phyloP scores from a whole-genome alignment of 352 stramenopile species.

The Phytophthora foliorum region DNA sequence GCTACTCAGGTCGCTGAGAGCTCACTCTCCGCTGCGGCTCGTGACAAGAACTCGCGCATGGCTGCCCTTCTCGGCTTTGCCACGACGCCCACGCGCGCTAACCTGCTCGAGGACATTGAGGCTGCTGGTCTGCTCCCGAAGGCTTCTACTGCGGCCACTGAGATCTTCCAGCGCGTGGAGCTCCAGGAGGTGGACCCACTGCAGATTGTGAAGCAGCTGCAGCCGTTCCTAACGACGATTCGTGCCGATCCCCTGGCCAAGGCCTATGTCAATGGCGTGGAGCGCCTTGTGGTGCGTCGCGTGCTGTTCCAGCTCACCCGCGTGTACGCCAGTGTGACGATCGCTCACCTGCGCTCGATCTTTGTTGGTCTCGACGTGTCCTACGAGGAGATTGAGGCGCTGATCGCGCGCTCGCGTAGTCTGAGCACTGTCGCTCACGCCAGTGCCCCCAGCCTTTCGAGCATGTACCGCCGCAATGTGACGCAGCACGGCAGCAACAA shows the following conservation, averaged over 20 bases:
- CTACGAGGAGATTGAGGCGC: slow-evolving; percentile 87
- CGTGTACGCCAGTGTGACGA: slow-evolving; percentile 90
- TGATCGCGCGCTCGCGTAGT: slow-evolving; percentile 87
- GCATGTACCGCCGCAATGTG: slow-evolving; percentile 66
- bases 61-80: slow-evolving; percentile 93
- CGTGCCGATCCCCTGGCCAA: slow-evolving; percentile 49
- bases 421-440: slow-evolving; percentile 68
- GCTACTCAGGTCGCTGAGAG: slow-evolving; percentile 49
- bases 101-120: slow-evolving; percentile 93
- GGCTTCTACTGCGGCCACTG: slow-evolving; percentile 60
- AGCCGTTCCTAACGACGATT: slow-evolving; percentile 63
- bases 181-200: slow-evolving; percentile 79
- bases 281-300: slow-evolving; percentile 78
- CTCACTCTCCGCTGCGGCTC: slow-evolving; percentile 58
- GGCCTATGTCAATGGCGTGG: slow-evolving; percentile 69
- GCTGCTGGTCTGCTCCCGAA: slow-evolving; percentile 72
- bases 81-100: slow-evolving; percentile 89
- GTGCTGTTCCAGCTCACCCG: slow-evolving; percentile 89
- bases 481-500: slow-evolving; percentile 59
- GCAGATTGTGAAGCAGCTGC: slow-evolving; percentile 79
- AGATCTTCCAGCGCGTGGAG: slow-evolving; percentile 80
- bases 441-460: slow-evolving; percentile 71
- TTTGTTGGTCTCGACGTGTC: slow-evolving; percentile 79
- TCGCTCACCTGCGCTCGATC: slow-evolving; percentile 89
- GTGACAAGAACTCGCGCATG: slow-evolving; percentile 96